Evolutionary conservation across 2,329 filamentous ascomycete genomes (phyloP), one percentile per base, ranked within the genome.

Genomic region (Claviceps humidiphila): DNA sequence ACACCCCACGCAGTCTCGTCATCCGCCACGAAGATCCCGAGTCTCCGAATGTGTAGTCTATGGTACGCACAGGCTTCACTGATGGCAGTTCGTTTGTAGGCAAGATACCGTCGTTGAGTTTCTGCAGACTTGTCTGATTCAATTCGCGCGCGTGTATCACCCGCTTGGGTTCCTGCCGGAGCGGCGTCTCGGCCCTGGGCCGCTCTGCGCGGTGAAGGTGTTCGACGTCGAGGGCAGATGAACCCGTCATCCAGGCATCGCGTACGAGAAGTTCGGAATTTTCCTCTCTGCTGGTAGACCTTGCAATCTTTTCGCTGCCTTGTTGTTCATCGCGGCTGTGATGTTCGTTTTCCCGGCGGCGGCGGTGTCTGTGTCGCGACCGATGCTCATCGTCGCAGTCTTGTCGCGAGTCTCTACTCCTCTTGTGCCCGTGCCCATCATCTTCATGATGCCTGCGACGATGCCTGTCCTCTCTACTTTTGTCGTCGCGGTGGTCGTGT

Each of bases 211-310:
- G 75, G 62, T 87, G 78, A 49, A 89, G 76, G 64, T 95, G 95
- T 63, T 97, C 90, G 53, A 97, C 74, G 51, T 90, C 84, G 39
- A 95, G 70, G 0, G 84, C 81, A 0, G 87, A 87, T 0, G 91
- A 89, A 0, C 85, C 85, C 54, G 89, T 84, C 93, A 98, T 98
- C 90, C 94, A 98, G 0, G 85, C 80, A 66, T 97, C 93, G 57
- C 94, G 81, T 58, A 82, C 77, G 37, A 83, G 61, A 1, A 68
- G 63, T 54, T 63, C 66, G 4, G 61, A 45, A 0, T 55, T 49
- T 42, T 53, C 26, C 11, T 14, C 26, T 13, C 14, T 20, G 20
- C 17, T 17, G 38, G 5, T 22, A n/a, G n/a, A 1, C 3, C 20
- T 13, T 11, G 42, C 14, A 14, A n/a, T 34, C 6, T 65, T 60